Conservation (phyloP, 306 rosid species). For the Prunus mongolica region DNA sequence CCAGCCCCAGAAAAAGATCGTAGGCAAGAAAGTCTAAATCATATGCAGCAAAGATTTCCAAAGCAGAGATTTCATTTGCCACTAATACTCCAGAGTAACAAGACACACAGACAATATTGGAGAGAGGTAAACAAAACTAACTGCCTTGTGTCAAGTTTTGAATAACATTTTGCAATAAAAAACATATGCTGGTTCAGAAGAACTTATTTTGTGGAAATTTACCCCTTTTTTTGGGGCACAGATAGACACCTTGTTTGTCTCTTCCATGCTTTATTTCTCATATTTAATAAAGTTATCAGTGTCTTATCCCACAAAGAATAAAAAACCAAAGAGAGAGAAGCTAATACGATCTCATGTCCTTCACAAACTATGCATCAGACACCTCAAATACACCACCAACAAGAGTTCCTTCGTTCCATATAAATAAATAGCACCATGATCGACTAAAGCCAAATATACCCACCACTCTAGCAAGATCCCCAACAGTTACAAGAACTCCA, state of each 20-base stretch:
- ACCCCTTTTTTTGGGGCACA: neutral
- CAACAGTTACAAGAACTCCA: conserved; percentile 98
- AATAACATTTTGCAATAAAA: neutral
- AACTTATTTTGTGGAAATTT: neutral
- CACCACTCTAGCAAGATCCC: conserved; percentile 99
- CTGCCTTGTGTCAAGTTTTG: neutral
- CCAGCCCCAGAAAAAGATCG: too few relatives aligned
- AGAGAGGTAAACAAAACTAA: neutral
- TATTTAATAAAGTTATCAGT: neutral
- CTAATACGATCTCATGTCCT: neutral
- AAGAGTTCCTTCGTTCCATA: neutral
- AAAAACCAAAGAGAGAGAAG: too few relatives aligned
- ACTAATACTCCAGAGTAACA: neutral
- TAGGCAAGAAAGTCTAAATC: too few relatives aligned
- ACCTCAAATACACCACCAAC: neutral
- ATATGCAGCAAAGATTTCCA: too few relatives aligned
- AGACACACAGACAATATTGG: neutral
- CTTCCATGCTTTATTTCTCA: neutral
- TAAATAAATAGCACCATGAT: neutral
- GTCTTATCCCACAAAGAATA: neutral
- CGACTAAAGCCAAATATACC: conserved; percentile 32
- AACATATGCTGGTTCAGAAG: neutral
- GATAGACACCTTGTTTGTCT: neutral
- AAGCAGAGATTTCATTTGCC: neutral
- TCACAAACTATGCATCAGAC: conserved; percentile 1